Conservation (phyloP, 2,329 filamentous ascomycete genomes). For the Botryotinia globosa region DNA sequence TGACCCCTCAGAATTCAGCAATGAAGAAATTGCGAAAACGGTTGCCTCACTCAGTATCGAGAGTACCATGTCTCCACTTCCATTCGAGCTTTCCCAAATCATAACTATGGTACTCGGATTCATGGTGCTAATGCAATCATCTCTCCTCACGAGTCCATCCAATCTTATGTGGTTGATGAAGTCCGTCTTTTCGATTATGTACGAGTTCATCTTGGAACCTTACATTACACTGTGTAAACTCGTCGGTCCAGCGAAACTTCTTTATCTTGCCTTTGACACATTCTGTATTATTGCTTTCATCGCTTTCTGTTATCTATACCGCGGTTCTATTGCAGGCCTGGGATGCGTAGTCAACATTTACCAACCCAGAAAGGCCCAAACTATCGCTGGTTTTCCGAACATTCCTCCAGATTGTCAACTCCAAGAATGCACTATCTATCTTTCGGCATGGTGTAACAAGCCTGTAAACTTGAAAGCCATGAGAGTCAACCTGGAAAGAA, state of each 20-base stretch:
- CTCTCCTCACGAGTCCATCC: not conserved
- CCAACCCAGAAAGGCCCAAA: not conserved
- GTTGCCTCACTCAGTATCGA: not conserved
- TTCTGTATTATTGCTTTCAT: fast-evolving
- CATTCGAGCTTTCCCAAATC: not conserved
- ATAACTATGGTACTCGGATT: not conserved
- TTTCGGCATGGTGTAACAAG: not conserved
- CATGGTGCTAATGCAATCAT: not conserved
- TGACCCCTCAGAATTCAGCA: not conserved
- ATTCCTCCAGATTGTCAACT: not conserved
- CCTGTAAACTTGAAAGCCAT: not conserved
- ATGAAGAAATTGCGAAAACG: not conserved
- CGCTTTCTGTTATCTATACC: not conserved
- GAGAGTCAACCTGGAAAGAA: not conserved
- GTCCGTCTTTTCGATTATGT: not conserved
- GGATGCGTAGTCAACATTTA: not conserved
- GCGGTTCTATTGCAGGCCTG: not conserved
- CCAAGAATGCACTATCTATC: not conserved
- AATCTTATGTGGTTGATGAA: not conserved
- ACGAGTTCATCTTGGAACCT: not conserved
- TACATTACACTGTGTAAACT: not conserved
- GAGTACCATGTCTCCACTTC: not conserved
- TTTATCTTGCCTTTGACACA: not conserved
- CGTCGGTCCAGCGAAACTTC: not conserved
- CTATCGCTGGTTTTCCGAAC: fast-evolving